Conservation (phyloP, 495 filamentous ascomycete genomes). For the Penicillium angulare region DNA sequence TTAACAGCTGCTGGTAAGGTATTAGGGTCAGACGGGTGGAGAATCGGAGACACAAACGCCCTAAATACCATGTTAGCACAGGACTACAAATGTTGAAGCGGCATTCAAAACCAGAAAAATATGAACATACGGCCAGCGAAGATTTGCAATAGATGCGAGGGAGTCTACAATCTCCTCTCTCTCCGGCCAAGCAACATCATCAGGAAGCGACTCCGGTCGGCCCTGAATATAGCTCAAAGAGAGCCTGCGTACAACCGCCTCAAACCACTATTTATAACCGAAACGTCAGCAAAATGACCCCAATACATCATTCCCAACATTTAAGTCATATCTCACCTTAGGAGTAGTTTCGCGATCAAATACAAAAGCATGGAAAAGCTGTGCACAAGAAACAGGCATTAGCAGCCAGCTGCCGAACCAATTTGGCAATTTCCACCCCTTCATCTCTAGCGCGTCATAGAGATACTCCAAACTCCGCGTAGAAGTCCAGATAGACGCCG, state of each 20-base stretch:
- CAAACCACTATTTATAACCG: conserved; percentile 53
- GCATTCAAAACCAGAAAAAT: neutral
- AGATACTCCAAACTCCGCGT: conserved; percentile 81
- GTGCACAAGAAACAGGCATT: conserved; percentile 87
- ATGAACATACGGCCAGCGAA: conserved; percentile 77
- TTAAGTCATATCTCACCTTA: conserved; percentile 32
- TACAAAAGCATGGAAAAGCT: conserved; percentile 86
- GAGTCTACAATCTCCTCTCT: conserved; percentile 77
- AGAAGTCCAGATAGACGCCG: conserved; percentile 73
- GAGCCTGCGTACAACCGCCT: conserved; percentile 68
- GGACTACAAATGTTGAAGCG: neutral
- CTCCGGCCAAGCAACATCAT: conserved; percentile 67
- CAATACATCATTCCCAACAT: no score
- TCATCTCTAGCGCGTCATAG: conserved; percentile 78
- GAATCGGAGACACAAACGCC: conserved; percentile 78
- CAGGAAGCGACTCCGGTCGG: conserved; percentile 67
- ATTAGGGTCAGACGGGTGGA: conserved; percentile 67
- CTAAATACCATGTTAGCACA: conserved; percentile 26
- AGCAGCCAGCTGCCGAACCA: conserved; percentile 98
- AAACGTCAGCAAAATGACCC: no score
- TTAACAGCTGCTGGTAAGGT: conserved; percentile 64
- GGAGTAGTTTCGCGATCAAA: conserved; percentile 93
- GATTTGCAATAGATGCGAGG: conserved; percentile 72
- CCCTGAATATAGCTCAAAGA: conserved; percentile 75
- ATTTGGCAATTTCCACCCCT: conserved; percentile 72